phyloP scores from a whole-genome alignment of 1,284 basidiomycete species.

The Wallemia ichthyophaga region DNA sequence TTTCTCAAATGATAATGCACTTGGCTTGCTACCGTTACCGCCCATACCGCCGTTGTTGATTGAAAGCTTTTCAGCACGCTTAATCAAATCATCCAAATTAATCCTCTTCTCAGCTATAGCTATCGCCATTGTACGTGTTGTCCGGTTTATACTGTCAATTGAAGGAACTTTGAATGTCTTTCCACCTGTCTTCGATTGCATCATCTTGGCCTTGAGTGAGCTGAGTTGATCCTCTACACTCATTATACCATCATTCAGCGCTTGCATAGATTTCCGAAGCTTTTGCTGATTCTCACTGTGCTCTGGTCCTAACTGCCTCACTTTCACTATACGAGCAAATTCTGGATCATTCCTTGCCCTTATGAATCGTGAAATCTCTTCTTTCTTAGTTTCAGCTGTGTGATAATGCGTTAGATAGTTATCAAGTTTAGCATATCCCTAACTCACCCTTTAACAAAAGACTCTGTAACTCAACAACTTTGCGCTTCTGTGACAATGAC shows the following conservation, averaged over 20 bases:
- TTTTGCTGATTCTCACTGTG: slow-evolving; percentile 51
- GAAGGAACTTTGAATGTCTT: slow-evolving; percentile 40
- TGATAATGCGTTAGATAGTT: background rate
- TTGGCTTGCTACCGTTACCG: no score
- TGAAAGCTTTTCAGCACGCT: slow-evolving; percentile 27
- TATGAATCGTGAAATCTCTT: slow-evolving; percentile 41
- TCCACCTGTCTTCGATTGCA: slow-evolving; percentile 30
- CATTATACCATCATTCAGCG: background rate
- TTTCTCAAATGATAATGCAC: background rate
- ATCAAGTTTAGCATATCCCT: background rate
- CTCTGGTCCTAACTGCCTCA: slow-evolving; percentile 56
- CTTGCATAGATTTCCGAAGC: slow-evolving; percentile 35
- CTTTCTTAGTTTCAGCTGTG: slow-evolving; percentile 34
- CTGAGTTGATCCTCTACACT: slow-evolving; percentile 36
- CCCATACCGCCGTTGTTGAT: slow-evolving; percentile 11
- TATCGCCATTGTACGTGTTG: slow-evolving; percentile 45
- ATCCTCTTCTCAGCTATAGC: slow-evolving; percentile 26
- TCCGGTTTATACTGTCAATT: slow-evolving; percentile 49
- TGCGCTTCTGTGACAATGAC: slow-evolving; percentile 12
- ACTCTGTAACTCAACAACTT: slow-evolving; percentile 18
- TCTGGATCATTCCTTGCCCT: slow-evolving; percentile 42
- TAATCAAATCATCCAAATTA: slow-evolving; percentile 26
- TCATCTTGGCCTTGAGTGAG: slow-evolving; percentile 34
- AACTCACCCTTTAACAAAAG: slow-evolving; percentile 18
- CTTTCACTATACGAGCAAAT: slow-evolving; percentile 46